A percentile compares a stretch with the other conserved stretches of the same genome.
These are phyloP conservation scores for Triangularia verruculosa DNA, from an alignment of 2,329 filamentous ascomycete species.

Conservation along the genomic window DNA sequence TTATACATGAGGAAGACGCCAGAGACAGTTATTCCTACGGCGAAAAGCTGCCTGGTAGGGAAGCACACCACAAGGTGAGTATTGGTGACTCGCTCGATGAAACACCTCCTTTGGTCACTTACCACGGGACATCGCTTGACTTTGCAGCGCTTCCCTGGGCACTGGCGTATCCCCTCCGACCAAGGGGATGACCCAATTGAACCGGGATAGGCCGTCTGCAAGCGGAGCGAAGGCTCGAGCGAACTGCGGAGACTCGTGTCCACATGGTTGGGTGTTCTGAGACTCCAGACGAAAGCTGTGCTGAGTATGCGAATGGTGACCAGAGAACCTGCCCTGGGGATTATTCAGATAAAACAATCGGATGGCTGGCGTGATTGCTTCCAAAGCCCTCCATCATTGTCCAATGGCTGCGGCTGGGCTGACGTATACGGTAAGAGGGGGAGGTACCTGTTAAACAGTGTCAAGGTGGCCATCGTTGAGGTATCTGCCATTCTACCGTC, in stretches of 20 bases:
- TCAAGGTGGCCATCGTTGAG: no score
- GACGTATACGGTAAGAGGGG: no score
- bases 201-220: not conserved
- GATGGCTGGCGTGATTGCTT: not conserved
- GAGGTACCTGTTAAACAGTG: no score
- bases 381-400: not conserved
- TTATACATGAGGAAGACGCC: slow-evolving; percentile 18
- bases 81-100: not conserved
- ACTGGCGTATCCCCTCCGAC: slow-evolving; percentile 22
- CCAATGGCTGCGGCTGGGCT: no score
- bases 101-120: not conserved
- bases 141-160: slow-evolving; percentile 14
- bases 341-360: not conserved
- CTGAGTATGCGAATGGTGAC: not conserved
- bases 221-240: slow-evolving; percentile 8
- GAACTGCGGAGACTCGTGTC: slow-evolving; percentile 2
- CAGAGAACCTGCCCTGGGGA: not conserved
- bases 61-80: not conserved
- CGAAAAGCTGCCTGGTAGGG: slow-evolving; percentile 19
- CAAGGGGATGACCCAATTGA: slow-evolving; percentile 6
- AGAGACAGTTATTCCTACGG: slow-evolving; percentile 20
- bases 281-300: not conserved
- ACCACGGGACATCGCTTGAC: slow-evolving; percentile 24
- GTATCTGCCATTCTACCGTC: no score
- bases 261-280: not conserved